These are phyloP conservation scores for Dothistroma septosporum DNA, from an alignment of 2,329 filamentous ascomycete genomes.

Conservation along the genomic window DNA sequence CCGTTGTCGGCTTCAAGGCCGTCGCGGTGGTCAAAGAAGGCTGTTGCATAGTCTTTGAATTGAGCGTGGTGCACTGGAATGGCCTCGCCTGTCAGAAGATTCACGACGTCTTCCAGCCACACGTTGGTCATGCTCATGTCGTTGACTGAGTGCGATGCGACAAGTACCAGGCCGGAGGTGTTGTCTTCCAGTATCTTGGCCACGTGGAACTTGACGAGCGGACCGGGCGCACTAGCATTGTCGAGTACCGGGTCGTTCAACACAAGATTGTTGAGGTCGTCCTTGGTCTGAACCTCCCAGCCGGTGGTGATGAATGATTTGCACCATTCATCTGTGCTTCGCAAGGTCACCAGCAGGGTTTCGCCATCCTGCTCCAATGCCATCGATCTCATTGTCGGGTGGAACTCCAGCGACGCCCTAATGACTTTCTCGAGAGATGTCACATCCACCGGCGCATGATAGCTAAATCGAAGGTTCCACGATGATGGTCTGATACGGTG, in stretches of 20 bases:
- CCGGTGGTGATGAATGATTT: constrained; percentile 29
- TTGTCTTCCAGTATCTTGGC: constrained; percentile 27
- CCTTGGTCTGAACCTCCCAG: constrained; percentile 29
- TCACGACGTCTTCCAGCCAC: constrained; percentile 33
- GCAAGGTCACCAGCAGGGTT: constrained; percentile 29
- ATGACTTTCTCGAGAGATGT: constrained; percentile 25
- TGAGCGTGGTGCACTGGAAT: constrained; percentile 27
- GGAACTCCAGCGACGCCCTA: constrained; percentile 28
- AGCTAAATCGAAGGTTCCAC: constrained; percentile 33
- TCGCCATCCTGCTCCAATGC: constrained; percentile 26
- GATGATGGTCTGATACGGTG: constrained; percentile 29
- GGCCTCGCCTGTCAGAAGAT: constrained; percentile 26
- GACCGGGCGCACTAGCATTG: constrained; percentile 29
- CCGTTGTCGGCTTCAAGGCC: constrained; percentile 30
- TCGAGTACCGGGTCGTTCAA: constrained; percentile 30
- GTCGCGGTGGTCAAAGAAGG: constrained; percentile 30
- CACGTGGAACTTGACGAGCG: constrained; percentile 30
- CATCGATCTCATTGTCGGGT: constrained; percentile 31
- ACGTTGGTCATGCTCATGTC: constrained; percentile 36
- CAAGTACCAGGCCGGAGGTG: constrained; percentile 29
- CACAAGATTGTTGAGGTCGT: constrained; percentile 28
- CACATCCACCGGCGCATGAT: constrained; percentile 24
- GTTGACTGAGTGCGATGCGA: constrained; percentile 31
- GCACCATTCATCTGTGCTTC: constrained; percentile 27
- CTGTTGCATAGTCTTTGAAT: constrained; percentile 33